A percentile compares a stretch with the other conserved stretches of the same genome.
phyloP scores from a whole-genome alignment of 768 basidiomycete genomes.

The Suillus spraguei region DNA sequence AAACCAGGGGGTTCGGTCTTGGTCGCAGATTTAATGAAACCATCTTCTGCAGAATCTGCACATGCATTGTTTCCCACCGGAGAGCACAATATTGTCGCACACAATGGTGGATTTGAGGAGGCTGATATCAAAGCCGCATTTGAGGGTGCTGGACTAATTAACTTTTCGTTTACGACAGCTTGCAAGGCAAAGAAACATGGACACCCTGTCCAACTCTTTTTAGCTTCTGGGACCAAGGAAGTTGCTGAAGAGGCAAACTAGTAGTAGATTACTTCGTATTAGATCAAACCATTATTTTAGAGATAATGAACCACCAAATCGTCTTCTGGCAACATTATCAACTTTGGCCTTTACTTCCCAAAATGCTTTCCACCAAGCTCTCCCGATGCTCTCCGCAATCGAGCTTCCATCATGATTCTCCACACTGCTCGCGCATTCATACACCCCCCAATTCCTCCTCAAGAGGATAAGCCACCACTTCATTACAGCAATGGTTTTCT shows the following conservation, averaged over 20 bases:
- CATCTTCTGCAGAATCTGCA: constrained; percentile 20
- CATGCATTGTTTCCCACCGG: constrained; percentile 33
- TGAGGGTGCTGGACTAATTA: constrained; percentile 52
- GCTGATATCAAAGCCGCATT: constrained; percentile 51
- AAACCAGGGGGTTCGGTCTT: constrained; percentile 64
- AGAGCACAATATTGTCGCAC: constrained; percentile 51
- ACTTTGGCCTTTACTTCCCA: constrained; percentile 66
- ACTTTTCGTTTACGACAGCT: constrained; percentile 42
- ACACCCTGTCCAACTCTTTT: constrained; percentile 48
- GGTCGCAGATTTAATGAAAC: constrained; percentile 53
- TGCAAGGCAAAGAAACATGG: constrained; percentile 34
- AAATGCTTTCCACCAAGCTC: constrained; percentile 85
- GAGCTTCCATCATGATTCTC: constrained; percentile 28
- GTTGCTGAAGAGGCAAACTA: not conserved
- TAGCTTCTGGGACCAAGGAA: constrained; percentile 54
- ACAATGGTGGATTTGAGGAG: constrained; percentile 55
- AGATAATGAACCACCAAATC: constrained; percentile 73
- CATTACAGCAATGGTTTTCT: constrained; percentile 69
- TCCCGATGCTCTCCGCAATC: constrained; percentile 50
- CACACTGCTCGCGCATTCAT: constrained; percentile 43
- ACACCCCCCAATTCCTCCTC: constrained; percentile 61
- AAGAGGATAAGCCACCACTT: constrained; percentile 83
- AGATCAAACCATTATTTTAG: constrained; percentile 45
- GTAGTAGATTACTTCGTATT: not conserved
- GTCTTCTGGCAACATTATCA: constrained; percentile 62